phyloP scores from a whole-genome alignment of 176 grass and related monocot species.

The Cenchrus purpureus region DNA sequence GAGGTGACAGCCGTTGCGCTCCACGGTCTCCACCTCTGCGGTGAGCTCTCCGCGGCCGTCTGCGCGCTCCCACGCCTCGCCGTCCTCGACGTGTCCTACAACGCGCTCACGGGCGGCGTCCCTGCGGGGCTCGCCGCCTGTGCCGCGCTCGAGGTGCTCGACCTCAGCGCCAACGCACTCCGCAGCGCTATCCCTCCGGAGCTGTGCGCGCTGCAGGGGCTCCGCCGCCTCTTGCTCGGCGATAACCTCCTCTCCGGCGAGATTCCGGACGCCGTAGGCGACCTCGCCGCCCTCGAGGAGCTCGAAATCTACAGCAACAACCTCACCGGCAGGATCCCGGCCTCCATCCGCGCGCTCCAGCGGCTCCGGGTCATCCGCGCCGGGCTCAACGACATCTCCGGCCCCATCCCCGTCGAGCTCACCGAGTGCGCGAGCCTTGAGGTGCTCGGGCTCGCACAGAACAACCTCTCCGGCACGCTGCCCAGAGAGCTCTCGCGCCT shows the following conservation, averaged over 20 bases:
- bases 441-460: slow-evolving; percentile 72
- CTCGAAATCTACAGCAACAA: slow-evolving; percentile 87
- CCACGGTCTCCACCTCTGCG: slow-evolving; percentile 61
- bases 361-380: slow-evolving; percentile 72
- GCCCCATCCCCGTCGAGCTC: slow-evolving; percentile 69
- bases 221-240: slow-evolving; percentile 74
- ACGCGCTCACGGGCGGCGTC: slow-evolving; percentile 57
- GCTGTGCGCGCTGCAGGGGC: slow-evolving; percentile 43
- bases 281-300: slow-evolving; percentile 64
- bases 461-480: slow-evolving; percentile 55
- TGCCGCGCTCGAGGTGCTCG: slow-evolving; percentile 67
- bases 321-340: slow-evolving; percentile 72
- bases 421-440: slow-evolving; percentile 62
- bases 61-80: slow-evolving; percentile 64
- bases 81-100: slow-evolving; percentile 74
- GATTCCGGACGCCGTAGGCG: slow-evolving; percentile 61
- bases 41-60: slow-evolving; percentile 57
- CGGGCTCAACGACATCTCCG: slow-evolving; percentile 66
- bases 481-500: slow-evolving; percentile 57
- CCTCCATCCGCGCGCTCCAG: slow-evolving; percentile 58
- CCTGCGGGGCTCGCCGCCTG: slow-evolving; percentile 54
- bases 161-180: slow-evolving; percentile 80
- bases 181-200: slow-evolving; percentile 56
- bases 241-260: slow-evolving; percentile 65
- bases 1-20: slow-evolving; percentile 68